These are phyloP conservation scores for Syncephalastrum contaminatum DNA, from an alignment of 371 early-diverging fungal genomes.

Conservation along the genomic window DNA sequence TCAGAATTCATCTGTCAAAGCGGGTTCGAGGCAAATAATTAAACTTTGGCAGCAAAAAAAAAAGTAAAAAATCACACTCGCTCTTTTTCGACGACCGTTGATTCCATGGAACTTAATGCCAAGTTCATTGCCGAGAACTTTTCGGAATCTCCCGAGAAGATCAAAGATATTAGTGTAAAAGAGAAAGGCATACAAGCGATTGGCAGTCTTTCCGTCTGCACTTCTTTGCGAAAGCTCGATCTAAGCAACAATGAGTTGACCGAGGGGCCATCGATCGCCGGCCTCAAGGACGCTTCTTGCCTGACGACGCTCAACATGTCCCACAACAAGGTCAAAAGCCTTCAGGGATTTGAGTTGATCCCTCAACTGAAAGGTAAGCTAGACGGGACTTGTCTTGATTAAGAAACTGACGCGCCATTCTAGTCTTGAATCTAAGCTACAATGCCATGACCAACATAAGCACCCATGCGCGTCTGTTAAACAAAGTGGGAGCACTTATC, in stretches of 20 bases:
- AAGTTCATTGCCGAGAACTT: conserved; percentile 53
- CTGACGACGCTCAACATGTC: conserved; percentile 70
- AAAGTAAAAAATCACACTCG: too few relatives aligned
- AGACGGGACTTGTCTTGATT: neutral
- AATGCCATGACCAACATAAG: conserved; percentile 71
- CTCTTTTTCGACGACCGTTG: too few relatives aligned
- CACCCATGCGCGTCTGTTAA: conserved; percentile 52
- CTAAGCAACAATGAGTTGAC: conserved; percentile 66
- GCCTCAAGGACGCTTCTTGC: conserved; percentile 50
- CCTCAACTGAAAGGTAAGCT: conserved; percentile 60
- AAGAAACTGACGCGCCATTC: neutral
- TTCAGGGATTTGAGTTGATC: conserved; percentile 62
- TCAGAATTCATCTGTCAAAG: too few relatives aligned
- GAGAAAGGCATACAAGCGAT: conserved; percentile 62
- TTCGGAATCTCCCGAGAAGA: conserved; percentile 28
- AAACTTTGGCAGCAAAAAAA: too few relatives aligned
- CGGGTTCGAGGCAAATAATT: too few relatives aligned
- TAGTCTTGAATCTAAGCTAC: conserved; percentile 75
- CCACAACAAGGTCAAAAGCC: conserved; percentile 60
- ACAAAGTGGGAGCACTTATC: conserved; percentile 79
- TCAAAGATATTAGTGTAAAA: conserved; percentile 51
- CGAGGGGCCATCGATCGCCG: conserved; percentile 51
- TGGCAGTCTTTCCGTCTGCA: conserved; percentile 69
- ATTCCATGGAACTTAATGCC: too few relatives aligned
- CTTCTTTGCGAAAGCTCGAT: conserved; percentile 67